Evolutionary conservation across 139 green algal genomes (phyloP).

Genomic region (Micractinium conductrix): DNA sequence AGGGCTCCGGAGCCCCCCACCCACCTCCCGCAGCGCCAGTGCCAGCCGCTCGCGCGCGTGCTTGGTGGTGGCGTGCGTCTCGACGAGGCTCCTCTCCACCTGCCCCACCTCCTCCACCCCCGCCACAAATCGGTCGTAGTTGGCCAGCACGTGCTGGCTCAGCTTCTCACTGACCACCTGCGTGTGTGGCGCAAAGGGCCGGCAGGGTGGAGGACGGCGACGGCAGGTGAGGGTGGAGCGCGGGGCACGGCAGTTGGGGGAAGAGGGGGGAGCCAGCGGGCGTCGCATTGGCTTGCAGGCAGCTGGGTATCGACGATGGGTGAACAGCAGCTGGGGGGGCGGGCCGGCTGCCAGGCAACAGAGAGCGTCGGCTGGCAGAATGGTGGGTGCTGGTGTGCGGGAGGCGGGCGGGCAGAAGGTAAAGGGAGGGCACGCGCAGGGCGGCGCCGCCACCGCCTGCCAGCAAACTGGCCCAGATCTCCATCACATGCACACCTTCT

Average conservation of each 20-base stretch:
- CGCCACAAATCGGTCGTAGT: slow-evolving; percentile 55
- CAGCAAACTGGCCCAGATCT: neutral
- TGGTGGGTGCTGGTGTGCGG: neutral
- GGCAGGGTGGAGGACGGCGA: neutral
- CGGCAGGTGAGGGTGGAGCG: neutral
- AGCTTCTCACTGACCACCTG: slow-evolving; percentile 60
- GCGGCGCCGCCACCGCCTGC: neutral
- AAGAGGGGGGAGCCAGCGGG: neutral
- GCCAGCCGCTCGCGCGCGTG: slow-evolving; percentile 40
- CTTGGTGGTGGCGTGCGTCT: slow-evolving; percentile 42
- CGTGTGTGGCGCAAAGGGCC: too few relatives aligned
- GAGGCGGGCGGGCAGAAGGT: too few relatives aligned
- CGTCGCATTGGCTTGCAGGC: neutral
- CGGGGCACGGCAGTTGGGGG: too few relatives aligned
- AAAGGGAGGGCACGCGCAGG: neutral
- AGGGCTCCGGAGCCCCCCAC: too few relatives aligned
- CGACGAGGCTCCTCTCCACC: slow-evolving; percentile 49
- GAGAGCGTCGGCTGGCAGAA: neutral
- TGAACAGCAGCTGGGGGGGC: neutral
- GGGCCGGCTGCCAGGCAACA: neutral
- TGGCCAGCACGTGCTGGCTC: slow-evolving; percentile 50
- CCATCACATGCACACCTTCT: neutral
- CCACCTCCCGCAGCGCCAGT: slow-evolving; percentile 30
- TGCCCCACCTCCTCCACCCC: slow-evolving; percentile 46
- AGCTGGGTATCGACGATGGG: too few relatives aligned